Evolutionary conservation across 2,329 filamentous ascomycete genomes (phyloP), one percentile per base, ranked within the genome.

Genomic region (Colletotrichum euphorbiae): DNA sequence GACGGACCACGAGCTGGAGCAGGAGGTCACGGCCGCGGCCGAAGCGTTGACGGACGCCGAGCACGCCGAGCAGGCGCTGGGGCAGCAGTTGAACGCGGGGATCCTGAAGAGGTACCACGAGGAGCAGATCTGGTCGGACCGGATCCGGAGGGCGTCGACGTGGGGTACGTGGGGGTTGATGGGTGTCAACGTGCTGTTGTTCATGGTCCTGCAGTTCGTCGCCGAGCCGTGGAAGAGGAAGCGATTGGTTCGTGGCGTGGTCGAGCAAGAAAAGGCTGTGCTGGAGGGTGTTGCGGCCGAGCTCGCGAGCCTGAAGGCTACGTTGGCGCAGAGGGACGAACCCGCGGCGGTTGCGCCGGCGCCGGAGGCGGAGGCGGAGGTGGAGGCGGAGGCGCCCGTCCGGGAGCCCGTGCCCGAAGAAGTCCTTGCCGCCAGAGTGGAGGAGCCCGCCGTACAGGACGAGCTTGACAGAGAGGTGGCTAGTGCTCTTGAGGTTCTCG

Each of bases 131-230:
- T 99, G 96, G 96, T 97, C 93, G 76, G 96, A 99, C 78, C 95
- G 97, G 74, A 99, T 99, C 77, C 87, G 96, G 40, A 87, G 96
- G 72, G 97, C 97, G 85, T 96, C 92, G 77, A 99, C 96, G 0
- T 99, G 96, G 96, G 95, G 97, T 40, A 99, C 96, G 0, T 98
- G 97, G 90, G 96, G 95, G 0, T 82, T 99, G 70, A 99, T 99
- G 96, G 95, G 95, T 24, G 88, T 98, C 75, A 99, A 99, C 77
- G 92, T 98, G 36, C 78, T 98, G 69, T 81, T 99, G 52, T 93
- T 99, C 76, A 80, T 99, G 60, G 85, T 94, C 17, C 90, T 97
- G 73, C 91, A 98, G 80, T 90, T 97, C 73, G 89, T 96, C 19
- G 91, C 97, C 69, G 95, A 99, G 84, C 96, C 96, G 4, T 98